phyloP scores from a whole-genome alignment of 805 yeast species.

The Novakomyces olei region DNA sequence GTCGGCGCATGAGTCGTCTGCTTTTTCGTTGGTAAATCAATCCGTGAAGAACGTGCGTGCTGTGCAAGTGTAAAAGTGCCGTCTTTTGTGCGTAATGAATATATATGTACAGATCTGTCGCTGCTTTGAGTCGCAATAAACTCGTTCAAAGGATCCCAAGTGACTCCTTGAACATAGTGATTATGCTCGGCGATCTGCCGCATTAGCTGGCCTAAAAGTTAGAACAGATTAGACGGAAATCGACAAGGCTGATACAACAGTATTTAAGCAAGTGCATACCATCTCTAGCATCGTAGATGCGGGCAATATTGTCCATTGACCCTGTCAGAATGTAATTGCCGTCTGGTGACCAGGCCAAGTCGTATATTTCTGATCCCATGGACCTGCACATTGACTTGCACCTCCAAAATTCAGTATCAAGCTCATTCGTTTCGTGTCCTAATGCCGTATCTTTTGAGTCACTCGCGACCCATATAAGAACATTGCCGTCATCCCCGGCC shows the following conservation, averaged over 20 bases:
- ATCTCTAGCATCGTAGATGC: conserved; percentile 37
- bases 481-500: conserved; percentile 88
- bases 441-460: conserved; percentile 10
- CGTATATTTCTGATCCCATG: conserved; percentile 61
- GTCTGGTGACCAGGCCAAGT: conserved; percentile 82
- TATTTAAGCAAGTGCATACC: conserved; percentile 23
- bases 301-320: conserved; percentile 67
- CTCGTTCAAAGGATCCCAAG: conserved; percentile 78
- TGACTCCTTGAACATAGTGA: conserved; percentile 87
- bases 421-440: conserved; percentile 22
- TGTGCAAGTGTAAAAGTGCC: conserved; percentile 19
- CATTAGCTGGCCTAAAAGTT: conserved; percentile 13
- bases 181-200: conserved; percentile 47
- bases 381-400: conserved; percentile 36
- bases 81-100: conserved; percentile 20
- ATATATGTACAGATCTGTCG: conserved; percentile 63
- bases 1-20: too few species aligned
- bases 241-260: neutral
- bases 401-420: conserved; percentile 47
- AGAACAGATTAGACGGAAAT: neutral
- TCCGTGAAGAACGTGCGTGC: conserved; percentile 28
- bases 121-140: conserved; percentile 74
- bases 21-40: conserved; percentile 23
- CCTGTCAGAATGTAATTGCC: conserved; percentile 60
- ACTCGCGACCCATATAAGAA: conserved; percentile 51